These are phyloP conservation scores for Onygena corvina DNA, from an alignment of 2,329 filamentous ascomycete genomes.

Conservation along the genomic window DNA sequence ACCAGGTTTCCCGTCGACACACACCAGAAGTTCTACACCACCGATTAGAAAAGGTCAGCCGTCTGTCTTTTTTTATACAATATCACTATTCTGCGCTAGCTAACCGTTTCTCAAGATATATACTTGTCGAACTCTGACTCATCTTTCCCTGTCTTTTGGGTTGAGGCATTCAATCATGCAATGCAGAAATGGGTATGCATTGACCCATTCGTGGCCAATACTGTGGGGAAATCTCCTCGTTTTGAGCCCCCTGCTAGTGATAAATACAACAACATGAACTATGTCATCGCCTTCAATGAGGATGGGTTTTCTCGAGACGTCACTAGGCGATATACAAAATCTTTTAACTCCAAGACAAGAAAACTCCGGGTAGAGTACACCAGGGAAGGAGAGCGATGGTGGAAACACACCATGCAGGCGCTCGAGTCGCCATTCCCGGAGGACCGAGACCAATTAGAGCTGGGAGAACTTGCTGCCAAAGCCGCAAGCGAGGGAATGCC, in stretches of 20 bases:
- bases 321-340: constrained; percentile 74
- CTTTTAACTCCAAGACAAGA: constrained; percentile 80
- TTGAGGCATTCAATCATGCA: constrained; percentile 75
- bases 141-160: constrained; percentile 77
- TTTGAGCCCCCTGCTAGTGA: constrained; percentile 77
- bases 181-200: constrained; percentile 86
- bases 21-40: constrained; percentile 9
- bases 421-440: constrained; percentile 35
- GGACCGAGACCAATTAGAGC: constrained; percentile 74
- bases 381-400: constrained; percentile 46
- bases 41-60: constrained; percentile 9
- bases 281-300: constrained; percentile 74
- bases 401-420: constrained; percentile 34
- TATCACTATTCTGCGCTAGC: background rate
- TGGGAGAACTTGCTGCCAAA: constrained; percentile 58
- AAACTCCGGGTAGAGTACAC: constrained; percentile 64
- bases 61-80: background rate
- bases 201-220: constrained; percentile 71
- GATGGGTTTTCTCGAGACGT: constrained; percentile 72
- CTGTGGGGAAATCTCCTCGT: constrained; percentile 60
- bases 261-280: constrained; percentile 61
- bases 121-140: constrained; percentile 40
- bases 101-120: constrained; percentile 1
- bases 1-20: constrained; percentile 19
- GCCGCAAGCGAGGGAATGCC: constrained; percentile 74